Base-by-base conservation (phyloP, 768 basidiomycete genomes). In the Boletus pseudopeckii region DNA sequence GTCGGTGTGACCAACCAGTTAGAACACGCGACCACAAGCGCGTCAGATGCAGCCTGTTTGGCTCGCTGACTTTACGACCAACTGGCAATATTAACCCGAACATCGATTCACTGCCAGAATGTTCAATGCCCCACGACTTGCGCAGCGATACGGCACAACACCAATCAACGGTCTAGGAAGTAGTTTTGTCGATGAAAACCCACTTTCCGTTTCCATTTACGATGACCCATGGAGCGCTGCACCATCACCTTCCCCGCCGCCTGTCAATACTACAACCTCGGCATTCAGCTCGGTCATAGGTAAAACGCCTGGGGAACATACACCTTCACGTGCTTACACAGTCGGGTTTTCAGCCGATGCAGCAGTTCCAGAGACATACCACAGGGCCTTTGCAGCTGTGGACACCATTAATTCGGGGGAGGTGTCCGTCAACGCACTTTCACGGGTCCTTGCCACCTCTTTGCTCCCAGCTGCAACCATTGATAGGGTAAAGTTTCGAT, bases 41-140 rank as follows among this genome's bases (percentile, higher is more conserved):
- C 28, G 18, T 50, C 24, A 33, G 28, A 34, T 39, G 24, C 22
- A n/a, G 47, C 49, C 44, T 55, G 50, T 59, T 61, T 64, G 57
- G 52, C 41, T 43, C 14, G 17, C 30, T 30, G 28, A 49, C 56
- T 43, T 38, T 52, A 44, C 38, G 39, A 56, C 51, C 24, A 26
- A 45, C 50, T 52, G 33, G 48, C 52, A 45, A 45, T 53, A 53
- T 49, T 34, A 24, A 38, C 40, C 39, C 33, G 44, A 44, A 38
- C 61, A 56, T 46, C 34, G 37, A 41, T 38, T 44, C 33, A n/a
- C 49, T 42, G 34, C 62, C 55, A 74, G 64, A 50, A 92, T 92
- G 90, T 92, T 92, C 77, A 92, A 92, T 75, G 80, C 88, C 47
- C 90, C 90, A 50, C 80, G 90, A 47, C 82, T 84, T 39, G 81